phyloP scores from a whole-genome alignment of 176 grass and related monocot species.

The Panicum miliaceum region DNA sequence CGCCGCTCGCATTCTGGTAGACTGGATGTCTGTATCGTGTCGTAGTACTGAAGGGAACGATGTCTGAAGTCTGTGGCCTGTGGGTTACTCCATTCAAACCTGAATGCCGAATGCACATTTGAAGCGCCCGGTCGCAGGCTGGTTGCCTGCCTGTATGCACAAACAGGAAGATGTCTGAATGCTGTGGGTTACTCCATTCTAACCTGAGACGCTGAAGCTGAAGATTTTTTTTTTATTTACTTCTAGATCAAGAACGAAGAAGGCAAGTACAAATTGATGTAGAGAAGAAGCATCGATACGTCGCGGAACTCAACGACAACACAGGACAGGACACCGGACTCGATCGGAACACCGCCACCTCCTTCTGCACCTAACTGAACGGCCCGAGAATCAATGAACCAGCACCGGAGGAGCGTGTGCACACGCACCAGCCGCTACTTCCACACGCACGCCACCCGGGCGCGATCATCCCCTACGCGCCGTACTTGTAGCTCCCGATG shows the following conservation, averaged over 20 bases:
- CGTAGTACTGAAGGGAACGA: no score
- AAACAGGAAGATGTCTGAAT: no score
- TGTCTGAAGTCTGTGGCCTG: no score
- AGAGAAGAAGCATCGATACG: conserved; percentile 17
- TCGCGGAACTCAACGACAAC: conserved; percentile 5
- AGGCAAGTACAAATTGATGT: conserved; percentile 2
- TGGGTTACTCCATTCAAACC: no score
- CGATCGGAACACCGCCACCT: background rate
- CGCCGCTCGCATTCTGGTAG: background rate
- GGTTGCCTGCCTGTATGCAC: background rate
- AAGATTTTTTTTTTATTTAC: conserved; percentile 40
- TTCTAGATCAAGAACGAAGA: conserved; percentile 29
- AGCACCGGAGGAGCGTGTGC: background rate
- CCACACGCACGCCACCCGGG: background rate
- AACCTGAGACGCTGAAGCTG: background rate
- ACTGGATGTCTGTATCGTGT: background rate
- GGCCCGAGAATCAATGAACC: background rate
- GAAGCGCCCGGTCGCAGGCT: no score
- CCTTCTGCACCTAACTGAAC: conserved; percentile 30
- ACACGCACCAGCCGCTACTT: background rate
- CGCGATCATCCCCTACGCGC: background rate
- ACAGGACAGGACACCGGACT: background rate
- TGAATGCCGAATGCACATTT: no score
- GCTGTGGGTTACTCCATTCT: background rate
- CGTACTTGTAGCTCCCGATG: conserved; percentile 57